These are phyloP conservation scores for Aspergillus sclerotialis DNA, from an alignment of 2,329 filamentous ascomycete genomes.

Conservation along the genomic window DNA sequence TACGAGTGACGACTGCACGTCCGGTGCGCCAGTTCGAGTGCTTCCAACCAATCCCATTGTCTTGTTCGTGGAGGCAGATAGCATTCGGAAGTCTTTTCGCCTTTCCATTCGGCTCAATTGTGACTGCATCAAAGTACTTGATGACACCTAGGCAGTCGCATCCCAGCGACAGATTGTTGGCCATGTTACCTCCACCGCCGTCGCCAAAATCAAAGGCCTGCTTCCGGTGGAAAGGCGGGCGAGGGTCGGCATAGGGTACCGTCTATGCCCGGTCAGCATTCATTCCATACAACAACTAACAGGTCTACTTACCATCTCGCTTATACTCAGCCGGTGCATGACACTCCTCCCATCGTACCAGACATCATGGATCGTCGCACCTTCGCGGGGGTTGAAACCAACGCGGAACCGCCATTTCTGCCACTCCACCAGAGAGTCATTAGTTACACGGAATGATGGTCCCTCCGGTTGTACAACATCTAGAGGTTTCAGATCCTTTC, in stretches of 20 bases:
- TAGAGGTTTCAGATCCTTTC: conserved; percentile 59
- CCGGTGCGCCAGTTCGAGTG: conserved; percentile 63
- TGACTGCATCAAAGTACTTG: conserved; percentile 56
- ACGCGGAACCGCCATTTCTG: conserved; percentile 65
- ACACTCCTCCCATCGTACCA: conserved; percentile 59
- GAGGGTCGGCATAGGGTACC: conserved; percentile 61
- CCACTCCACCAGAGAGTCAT: conserved; percentile 45
- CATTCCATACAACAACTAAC: too few relatives aligned
- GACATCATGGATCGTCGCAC: conserved; percentile 63
- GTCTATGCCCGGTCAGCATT: conserved; percentile 13
- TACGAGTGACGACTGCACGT: conserved; percentile 53
- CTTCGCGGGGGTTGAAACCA: conserved; percentile 53
- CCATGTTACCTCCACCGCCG: conserved; percentile 57
- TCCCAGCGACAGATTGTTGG: conserved; percentile 56
- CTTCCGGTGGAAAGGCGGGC: conserved; percentile 61
- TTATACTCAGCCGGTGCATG: conserved; percentile 60
- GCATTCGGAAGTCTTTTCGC: conserved; percentile 53
- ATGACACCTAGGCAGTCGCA: conserved; percentile 54
- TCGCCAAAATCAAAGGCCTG: conserved; percentile 68
- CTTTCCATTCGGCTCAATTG: conserved; percentile 48
- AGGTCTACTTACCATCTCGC: conserved; percentile 54
- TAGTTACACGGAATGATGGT: conserved; percentile 51
- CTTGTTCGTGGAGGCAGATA: conserved; percentile 61
- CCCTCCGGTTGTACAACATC: conserved; percentile 66
- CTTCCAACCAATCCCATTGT: conserved; percentile 60